phyloP scores from a whole-genome alignment of 371 early-diverging fungal species.

The Gilbertella persicaria region DNA sequence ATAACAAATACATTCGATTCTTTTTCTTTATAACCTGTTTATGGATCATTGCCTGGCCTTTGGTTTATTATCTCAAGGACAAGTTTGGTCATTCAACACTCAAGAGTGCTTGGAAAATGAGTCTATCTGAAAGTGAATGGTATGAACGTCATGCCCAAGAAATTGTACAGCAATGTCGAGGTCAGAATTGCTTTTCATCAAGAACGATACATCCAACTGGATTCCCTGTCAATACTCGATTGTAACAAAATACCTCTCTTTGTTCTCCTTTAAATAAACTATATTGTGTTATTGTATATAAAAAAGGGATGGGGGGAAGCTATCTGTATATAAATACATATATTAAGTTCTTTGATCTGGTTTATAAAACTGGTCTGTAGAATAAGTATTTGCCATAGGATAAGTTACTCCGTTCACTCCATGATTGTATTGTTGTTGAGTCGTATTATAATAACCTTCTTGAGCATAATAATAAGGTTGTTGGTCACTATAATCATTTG shows the following conservation, averaged over 20 bases:
- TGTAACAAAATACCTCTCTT: too few species aligned
- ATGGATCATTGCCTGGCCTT: slow-evolving; percentile 41
- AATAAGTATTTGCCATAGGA: background rate
- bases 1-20: slow-evolving; percentile 27
- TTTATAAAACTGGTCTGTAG: slow-evolving; percentile 18
- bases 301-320: too few species aligned
- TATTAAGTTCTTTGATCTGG: too few species aligned
- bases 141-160: slow-evolving; percentile 33
- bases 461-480: slow-evolving; percentile 18
- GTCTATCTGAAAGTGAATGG: slow-evolving; percentile 35
- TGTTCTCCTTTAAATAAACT: too few species aligned
- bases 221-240: background rate
- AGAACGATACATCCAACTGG: background rate
- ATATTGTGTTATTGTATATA: too few species aligned
- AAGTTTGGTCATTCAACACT: slow-evolving; percentile 38
- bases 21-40: slow-evolving; percentile 40
- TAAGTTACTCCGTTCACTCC: slow-evolving; percentile 17
- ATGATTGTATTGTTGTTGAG: slow-evolving; percentile 8
- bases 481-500: background rate
- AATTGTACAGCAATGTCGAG: slow-evolving; percentile 21
- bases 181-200: background rate
- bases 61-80: slow-evolving; percentile 29
- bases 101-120: slow-evolving; percentile 47
- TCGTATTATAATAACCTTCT: slow-evolving; percentile 3
- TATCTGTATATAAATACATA: too few species aligned